Evolutionary conservation across 228 moss, liverwort and hornwort species (phyloP).

Genomic region (Sphagnum magellanicum): DNA sequence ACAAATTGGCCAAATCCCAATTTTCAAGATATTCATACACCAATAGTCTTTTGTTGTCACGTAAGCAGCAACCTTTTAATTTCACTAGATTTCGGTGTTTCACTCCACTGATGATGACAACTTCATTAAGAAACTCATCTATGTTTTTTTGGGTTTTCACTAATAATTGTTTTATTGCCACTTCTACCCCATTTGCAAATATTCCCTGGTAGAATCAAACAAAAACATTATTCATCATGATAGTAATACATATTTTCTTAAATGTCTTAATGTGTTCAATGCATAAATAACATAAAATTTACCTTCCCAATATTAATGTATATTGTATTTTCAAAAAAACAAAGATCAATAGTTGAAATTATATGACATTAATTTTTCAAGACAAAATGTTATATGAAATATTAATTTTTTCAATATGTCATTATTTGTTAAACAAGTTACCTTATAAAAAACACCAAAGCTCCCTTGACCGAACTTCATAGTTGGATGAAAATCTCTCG

Average conservation of each 20-base stretch:
- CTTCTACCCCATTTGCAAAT: constrained; percentile 34
- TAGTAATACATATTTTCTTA: too few relatives aligned
- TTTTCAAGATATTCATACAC: constrained; percentile 64
- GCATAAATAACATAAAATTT: too few relatives aligned
- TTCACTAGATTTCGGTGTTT: constrained; percentile 72
- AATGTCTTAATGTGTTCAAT: too few relatives aligned
- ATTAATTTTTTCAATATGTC: too few relatives aligned
- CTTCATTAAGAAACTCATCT: constrained; percentile 62
- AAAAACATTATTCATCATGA: too few relatives aligned
- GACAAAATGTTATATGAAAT: too few relatives aligned
- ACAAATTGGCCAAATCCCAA: constrained; percentile 36
- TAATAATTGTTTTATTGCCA: constrained; percentile 64
- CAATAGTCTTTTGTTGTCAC: constrained; percentile 48
- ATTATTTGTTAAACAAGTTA: constrained; percentile 5
- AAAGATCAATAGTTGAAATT: too few relatives aligned
- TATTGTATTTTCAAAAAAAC: too few relatives aligned
- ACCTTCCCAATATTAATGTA: too few relatives aligned
- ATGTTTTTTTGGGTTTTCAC: constrained; percentile 56
- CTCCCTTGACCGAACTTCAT: constrained; percentile 61
- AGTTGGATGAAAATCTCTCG: constrained; percentile 39
- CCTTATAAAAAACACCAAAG: constrained; percentile 74
- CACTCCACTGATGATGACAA: constrained; percentile 58
- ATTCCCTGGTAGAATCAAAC: constrained; percentile 23
- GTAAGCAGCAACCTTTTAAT: constrained; percentile 65
- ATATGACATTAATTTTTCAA: too few relatives aligned